Base-by-base conservation (phyloP, 1,139 yeast species). In the Suhomyces bribrorum region DNA sequence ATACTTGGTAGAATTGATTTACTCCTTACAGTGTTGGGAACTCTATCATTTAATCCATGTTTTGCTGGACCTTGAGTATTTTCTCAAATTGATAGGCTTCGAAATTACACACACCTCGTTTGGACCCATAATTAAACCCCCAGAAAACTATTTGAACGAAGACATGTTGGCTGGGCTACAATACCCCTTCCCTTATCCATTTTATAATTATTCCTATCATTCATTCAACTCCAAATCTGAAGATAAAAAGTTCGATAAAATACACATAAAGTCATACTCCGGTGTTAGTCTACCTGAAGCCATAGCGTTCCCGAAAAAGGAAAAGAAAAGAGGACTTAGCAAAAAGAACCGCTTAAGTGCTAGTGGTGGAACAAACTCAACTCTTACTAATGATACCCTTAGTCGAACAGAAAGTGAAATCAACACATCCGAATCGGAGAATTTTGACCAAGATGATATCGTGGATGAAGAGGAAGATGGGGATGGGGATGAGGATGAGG, bases 111-210 rank as follows among this genome's bases (percentile, higher is more conserved):
- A 59, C 22, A 68, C 75, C 2, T 58, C 69, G 2, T 67, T 66
- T 45, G 77, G 77, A 0, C 62, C 66, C 5, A 46, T 72, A 16
- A 64, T 72, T 11, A 56, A 57, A 35, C 77, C 77, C 1, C 77
- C 77, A 0, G 57, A 54, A 30, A 70, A 69, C 42, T 69, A 58
- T 43, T 46, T 69, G 45, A 60, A 57, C 28, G 61, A 61, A 31
- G 55, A 62, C 16, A 61, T 72, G 67, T 56, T 66, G 25, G 66
- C 64, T 42, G 77, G 77, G 1, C 62, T 70, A 29, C 72, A 68
- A 43, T 72, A 67, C 41, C 75, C 77, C 11, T 71, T 66, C 43
- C 77, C 77, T 4, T 72, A 66, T 41, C 76, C 77, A 26, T 72
- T 71, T 43, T 72, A 72, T 50, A 71, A 71, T 39, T 72, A 61